Conservation (phyloP, 2,329 filamentous ascomycete species). For the Fusarium hostae region DNA sequence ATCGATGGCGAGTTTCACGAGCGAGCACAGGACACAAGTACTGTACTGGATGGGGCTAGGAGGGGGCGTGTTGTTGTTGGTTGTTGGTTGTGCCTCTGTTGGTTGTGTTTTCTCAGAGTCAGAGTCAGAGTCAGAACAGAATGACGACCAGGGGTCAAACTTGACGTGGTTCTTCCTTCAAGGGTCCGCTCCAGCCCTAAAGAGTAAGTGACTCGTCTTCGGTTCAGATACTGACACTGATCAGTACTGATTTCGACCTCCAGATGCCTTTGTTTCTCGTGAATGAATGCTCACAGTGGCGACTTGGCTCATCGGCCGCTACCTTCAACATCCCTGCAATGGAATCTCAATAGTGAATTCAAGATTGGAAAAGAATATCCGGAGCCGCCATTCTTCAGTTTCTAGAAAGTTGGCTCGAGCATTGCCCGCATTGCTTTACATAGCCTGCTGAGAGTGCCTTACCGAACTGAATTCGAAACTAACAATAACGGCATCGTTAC, state of each 20-base stretch:
- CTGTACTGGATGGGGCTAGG: constrained; percentile 3
- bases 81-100: constrained; percentile 14
- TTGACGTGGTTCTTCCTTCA: neutral
- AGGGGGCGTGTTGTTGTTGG: neutral
- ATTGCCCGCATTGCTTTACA: constrained; percentile 1
- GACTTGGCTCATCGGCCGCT: neutral
- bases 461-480: neutral
- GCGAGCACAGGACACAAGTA: neutral
- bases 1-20: constrained; percentile 36
- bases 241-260: neutral
- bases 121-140: neutral
- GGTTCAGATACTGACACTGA: neutral
- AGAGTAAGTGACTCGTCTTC: constrained; percentile 8
- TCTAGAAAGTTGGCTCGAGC: neutral
- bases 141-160: constrained; percentile 2
- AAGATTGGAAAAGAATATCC: neutral
- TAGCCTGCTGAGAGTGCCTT: constrained; percentile 28
- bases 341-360: neutral
- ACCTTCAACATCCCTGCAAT: constrained; percentile 1
- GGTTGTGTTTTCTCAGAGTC: neutral
- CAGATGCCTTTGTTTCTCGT: neutral
- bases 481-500: neutral
- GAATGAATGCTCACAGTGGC: neutral
- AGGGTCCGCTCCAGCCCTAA: constrained; percentile 1
- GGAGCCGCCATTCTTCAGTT: neutral